These are phyloP conservation scores for Chytriomyces sp. DNA, from an alignment of 192 early-diverging fungal species.

Conservation along the genomic window DNA sequence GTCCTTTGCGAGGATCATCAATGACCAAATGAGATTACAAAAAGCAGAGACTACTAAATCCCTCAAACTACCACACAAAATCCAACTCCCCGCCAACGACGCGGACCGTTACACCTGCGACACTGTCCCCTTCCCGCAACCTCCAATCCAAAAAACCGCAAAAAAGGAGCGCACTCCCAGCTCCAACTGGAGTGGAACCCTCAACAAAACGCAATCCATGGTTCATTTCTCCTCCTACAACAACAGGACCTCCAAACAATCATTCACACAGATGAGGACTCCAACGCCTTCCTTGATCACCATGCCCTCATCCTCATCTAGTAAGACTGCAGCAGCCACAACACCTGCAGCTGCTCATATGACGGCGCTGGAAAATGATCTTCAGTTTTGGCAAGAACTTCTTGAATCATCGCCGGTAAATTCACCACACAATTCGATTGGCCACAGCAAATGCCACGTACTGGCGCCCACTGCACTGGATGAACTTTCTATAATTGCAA, in stretches of 20 bases:
- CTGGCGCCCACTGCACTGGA: too few species aligned
- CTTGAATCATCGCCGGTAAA: slow-evolving; percentile 6
- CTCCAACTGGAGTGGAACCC: neutral
- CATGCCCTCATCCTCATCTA: neutral
- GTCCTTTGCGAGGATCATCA: too few species aligned
- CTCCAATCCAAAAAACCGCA: too few species aligned
- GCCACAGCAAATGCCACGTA: neutral
- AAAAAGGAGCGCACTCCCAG: too few species aligned
- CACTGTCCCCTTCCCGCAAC: too few species aligned
- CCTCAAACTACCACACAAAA: too few species aligned
- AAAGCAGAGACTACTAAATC: too few species aligned
- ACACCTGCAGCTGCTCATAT: neutral
- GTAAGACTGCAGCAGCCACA: neutral
- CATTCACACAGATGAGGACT: slow-evolving; percentile 5
- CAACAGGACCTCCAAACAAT: slow-evolving; percentile 8
- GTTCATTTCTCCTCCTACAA: neutral
- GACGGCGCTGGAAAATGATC: slow-evolving; percentile 12
- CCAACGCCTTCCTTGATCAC: slow-evolving; percentile 6
- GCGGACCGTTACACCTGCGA: too few species aligned
- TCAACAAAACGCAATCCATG: slow-evolving; percentile 11
- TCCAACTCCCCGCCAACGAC: too few species aligned
- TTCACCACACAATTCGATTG: slow-evolving; percentile 8
- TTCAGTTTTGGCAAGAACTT: slow-evolving; percentile 14
- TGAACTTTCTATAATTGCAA: too few species aligned
- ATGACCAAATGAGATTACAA: too few species aligned